Percentiles rank a stretch among this genome's conserved stretches.
Conservation (phyloP, 2,329 filamentous ascomycete genomes). For the Fusarium cicatricum region DNA sequence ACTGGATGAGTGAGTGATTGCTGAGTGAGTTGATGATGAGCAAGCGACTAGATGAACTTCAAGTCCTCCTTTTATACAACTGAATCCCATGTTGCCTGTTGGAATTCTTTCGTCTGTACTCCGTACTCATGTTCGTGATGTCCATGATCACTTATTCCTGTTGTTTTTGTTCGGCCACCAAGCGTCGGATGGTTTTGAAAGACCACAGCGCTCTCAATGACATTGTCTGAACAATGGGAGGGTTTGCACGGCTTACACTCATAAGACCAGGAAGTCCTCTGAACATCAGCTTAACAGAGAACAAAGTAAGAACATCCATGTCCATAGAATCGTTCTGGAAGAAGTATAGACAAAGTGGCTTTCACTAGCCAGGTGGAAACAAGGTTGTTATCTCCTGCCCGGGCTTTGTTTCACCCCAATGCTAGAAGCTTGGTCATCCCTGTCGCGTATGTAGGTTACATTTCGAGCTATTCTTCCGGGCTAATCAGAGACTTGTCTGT, state of each 20-base stretch:
- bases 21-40: neutral
- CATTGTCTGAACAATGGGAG: constrained; percentile 2
- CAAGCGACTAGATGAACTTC: neutral
- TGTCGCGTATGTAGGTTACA: neutral
- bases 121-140: neutral
- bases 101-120: no score
- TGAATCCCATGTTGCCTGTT: neutral
- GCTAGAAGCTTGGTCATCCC: neutral
- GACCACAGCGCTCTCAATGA: neutral
- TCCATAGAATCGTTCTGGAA: no score
- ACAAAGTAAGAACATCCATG: no score
- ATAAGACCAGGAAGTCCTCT: no score
- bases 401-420: neutral
- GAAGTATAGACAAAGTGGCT: no score
- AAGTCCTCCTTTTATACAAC: neutral
- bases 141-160: neutral
- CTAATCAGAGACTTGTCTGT: constrained; percentile 5
- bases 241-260: neutral
- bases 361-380: no score
- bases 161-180: neutral
- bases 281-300: no score
- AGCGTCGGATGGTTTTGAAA: no score
- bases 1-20: neutral
- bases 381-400: neutral
- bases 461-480: neutral